A percentile compares a stretch with the other conserved stretches of the same genome.
Conservation (phyloP, 2,329 filamentous ascomycete species). For the Fusarium sp. region DNA sequence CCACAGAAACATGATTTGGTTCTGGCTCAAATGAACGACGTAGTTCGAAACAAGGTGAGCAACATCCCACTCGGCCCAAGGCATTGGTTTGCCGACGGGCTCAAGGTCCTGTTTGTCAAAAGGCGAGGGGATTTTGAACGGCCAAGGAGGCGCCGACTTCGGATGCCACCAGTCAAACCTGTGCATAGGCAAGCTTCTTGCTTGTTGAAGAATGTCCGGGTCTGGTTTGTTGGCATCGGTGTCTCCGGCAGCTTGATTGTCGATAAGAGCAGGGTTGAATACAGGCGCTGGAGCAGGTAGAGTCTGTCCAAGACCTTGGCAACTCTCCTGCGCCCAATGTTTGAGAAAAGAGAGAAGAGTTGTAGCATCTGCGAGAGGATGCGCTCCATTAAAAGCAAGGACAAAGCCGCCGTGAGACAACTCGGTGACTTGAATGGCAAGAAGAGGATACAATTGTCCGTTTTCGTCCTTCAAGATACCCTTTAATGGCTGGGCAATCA, state of each 20-base stretch:
- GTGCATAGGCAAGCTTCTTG: slow-evolving; percentile 33
- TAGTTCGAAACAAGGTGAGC: slow-evolving; percentile 36
- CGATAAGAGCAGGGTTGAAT: slow-evolving; percentile 32
- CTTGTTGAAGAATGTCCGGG: neutral
- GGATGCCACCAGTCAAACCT: slow-evolving; percentile 45
- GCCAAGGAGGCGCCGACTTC: slow-evolving; percentile 23
- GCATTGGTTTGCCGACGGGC: slow-evolving; percentile 33
- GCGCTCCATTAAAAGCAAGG: slow-evolving; percentile 32
- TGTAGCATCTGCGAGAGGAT: slow-evolving; percentile 43
- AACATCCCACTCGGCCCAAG: slow-evolving; percentile 44
- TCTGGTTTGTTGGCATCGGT: slow-evolving; percentile 31
- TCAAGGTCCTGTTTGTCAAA: slow-evolving; percentile 14
- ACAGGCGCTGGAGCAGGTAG: neutral
- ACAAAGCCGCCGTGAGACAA: slow-evolving; percentile 40
- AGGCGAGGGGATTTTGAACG: neutral
- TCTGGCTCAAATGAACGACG: slow-evolving; percentile 33
- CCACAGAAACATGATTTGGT: slow-evolving; percentile 30
- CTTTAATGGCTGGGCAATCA: neutral
- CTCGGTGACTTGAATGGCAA: slow-evolving; percentile 39
- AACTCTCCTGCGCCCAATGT: slow-evolving; percentile 37
- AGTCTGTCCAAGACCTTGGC: neutral
- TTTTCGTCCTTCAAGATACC: neutral
- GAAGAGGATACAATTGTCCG: neutral
- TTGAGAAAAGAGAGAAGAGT: slow-evolving; percentile 36
- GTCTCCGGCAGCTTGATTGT: slow-evolving; percentile 28